Base-by-base conservation (phyloP, 148 eudicot species). In the Camellia lanceoleosa region DNA sequence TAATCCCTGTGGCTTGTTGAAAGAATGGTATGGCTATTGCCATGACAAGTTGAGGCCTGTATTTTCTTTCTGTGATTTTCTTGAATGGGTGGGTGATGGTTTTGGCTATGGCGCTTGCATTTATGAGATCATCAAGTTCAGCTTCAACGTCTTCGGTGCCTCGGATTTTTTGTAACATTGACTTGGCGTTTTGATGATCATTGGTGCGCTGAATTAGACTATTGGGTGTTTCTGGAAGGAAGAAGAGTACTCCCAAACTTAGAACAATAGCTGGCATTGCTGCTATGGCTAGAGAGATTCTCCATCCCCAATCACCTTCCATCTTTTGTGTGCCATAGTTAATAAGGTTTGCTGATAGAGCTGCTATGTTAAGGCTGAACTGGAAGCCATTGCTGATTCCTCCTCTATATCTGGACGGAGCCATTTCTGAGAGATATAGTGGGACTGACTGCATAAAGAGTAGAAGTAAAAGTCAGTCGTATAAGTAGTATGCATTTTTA, bases 341-440 rank as follows among this genome's bases (percentile, higher is more conserved):
- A 3, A 60, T 60, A n/a, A 60, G 64, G 64, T 60, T 60, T 3
- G 64, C 64, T 15, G 64, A 60, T 15, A 60, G 64, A n/a, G 20
- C 64, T 2, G 20, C 64, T 7, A 60, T 60, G 5, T n/a, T 4
- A 2, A 60, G 19, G 64, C 64, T 15, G 19, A 60, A n/a, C 19
- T 60, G 64, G 64, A 60, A 60, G 0, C 64, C 64, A 4, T 15
- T 60, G 64, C 6, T 60, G 46, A 67, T 38, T 38, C 49, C 71
- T 67, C 71, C 71, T 67, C 71, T 67, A 18, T 67, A 13, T 13
- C 47, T 42, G 1, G 49, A 4, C 5, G 71, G 71, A 18, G 71
- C 71, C 71, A 67, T 67, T 67, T 67, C 71, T 12, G 71, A 67
- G 71, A 67, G 71, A 13, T 67, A 67, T 38, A 67, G 46, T 1